Evolutionary conservation across 2,329 filamentous ascomycete genomes (phyloP).

Genomic region (Nigrograna mackinnonii): DNA sequence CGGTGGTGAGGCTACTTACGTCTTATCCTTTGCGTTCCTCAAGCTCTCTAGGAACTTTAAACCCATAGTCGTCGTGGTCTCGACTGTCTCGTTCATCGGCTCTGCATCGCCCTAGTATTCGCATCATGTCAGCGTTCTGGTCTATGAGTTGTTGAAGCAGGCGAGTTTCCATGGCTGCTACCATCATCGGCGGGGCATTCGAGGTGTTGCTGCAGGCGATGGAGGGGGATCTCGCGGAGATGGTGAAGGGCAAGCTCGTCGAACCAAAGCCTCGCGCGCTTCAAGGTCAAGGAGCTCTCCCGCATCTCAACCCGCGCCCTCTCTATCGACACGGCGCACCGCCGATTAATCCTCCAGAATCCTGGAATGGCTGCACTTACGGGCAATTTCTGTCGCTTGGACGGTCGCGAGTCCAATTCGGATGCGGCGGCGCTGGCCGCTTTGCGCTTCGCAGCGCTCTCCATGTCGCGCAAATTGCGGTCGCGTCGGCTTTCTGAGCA

Average conservation of each 20-base stretch:
- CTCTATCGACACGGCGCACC: constrained; percentile 25
- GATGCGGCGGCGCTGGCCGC: constrained; percentile 51
- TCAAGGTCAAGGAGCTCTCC: constrained; percentile 27
- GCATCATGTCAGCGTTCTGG: too few species aligned
- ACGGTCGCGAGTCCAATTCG: constrained; percentile 56
- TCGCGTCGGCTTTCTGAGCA: constrained; percentile 34
- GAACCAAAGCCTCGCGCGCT: constrained; percentile 36
- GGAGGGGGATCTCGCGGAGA: constrained; percentile 27
- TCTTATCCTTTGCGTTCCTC: constrained; percentile 78
- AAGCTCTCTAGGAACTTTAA: constrained; percentile 75
- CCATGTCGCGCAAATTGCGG: constrained; percentile 37
- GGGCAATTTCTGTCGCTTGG: constrained; percentile 63
- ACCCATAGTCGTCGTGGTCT: constrained; percentile 73
- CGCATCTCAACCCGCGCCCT: constrained; percentile 23
- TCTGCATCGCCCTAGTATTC: constrained; percentile 32
- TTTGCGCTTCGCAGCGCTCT: constrained; percentile 60
- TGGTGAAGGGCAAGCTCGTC: constrained; percentile 26
- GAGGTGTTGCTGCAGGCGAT: constrained; percentile 28
- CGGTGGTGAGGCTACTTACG: constrained; percentile 55
- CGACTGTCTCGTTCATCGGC: constrained; percentile 57
- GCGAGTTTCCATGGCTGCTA: too few species aligned
- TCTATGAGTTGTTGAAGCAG: too few species aligned
- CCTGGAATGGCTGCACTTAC: constrained; percentile 51
- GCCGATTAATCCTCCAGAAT: constrained; percentile 25
- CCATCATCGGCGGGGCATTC: constrained; percentile 27